Conservation (phyloP, 2,329 filamentous ascomycete species). For the Lachnellula hyalina region DNA sequence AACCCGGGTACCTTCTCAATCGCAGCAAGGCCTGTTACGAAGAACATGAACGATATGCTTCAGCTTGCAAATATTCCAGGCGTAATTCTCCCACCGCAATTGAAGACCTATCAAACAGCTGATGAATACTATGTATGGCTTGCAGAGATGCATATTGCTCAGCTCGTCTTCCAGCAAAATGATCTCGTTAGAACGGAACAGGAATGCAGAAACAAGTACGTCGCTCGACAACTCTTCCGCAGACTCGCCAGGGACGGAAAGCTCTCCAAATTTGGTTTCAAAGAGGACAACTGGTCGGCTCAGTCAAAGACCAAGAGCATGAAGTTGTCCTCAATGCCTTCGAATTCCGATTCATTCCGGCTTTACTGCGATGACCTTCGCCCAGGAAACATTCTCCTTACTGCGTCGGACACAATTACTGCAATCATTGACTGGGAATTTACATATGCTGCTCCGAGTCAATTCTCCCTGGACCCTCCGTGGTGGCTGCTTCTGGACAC, state of each 20-base stretch:
- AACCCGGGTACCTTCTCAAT: conserved; percentile 1
- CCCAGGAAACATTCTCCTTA: conserved; percentile 31
- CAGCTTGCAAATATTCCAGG: conserved; percentile 3
- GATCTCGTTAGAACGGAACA: conserved; percentile 32
- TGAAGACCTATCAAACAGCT: conserved; percentile 5
- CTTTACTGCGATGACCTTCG: conserved; percentile 33
- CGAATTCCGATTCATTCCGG: conserved; percentile 14
- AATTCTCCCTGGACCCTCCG: conserved; percentile 32
- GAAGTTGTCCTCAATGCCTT: conserved; percentile 13
- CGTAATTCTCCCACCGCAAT: neutral
- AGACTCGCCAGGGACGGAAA: conserved; percentile 22
- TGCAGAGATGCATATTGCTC: conserved; percentile 7
- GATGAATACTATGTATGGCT: conserved; percentile 4
- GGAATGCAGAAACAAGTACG: conserved; percentile 38
- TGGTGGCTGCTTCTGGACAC: conserved; percentile 35
- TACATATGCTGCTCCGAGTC: conserved; percentile 21
- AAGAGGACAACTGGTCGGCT: conserved; percentile 27
- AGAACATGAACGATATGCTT: neutral
- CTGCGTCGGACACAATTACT: conserved; percentile 25
- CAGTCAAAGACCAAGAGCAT: conserved; percentile 7
- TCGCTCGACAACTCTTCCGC: conserved; percentile 37
- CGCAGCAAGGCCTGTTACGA: conserved; percentile 2
- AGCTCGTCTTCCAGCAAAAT: conserved; percentile 34
- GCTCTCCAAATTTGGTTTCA: conserved; percentile 5
- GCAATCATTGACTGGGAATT: conserved; percentile 19